Conservation (phyloP, 331 rosid genomes). For the Stylosanthes scabra region DNA sequence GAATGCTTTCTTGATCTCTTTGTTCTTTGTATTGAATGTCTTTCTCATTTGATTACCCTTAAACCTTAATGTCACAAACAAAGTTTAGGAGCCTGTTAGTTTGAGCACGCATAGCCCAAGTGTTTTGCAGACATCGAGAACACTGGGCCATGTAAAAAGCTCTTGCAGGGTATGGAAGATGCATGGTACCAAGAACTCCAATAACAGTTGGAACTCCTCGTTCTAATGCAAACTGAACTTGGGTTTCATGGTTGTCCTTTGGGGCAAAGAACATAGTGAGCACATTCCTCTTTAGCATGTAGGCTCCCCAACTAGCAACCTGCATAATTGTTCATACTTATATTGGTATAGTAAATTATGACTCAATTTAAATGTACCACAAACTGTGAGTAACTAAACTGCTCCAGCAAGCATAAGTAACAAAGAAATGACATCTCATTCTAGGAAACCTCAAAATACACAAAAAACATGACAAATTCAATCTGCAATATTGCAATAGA, state of each 20-base stretch:
- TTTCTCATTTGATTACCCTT: no score
- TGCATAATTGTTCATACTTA: slow-evolving; percentile 43
- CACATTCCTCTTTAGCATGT: slow-evolving; percentile 88
- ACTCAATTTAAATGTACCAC: slow-evolving; percentile 24
- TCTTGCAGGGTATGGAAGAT: slow-evolving; percentile 90
- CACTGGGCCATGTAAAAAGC: slow-evolving; percentile 99
- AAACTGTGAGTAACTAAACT: slow-evolving; percentile 20
- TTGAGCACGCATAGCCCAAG: no score
- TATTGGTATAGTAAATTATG: slow-evolving; percentile 45
- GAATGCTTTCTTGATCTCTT: no score
- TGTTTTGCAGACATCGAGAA: slow-evolving; percentile 95
- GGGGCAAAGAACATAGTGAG: slow-evolving; percentile 94
- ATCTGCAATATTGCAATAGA: slow-evolving; percentile 21
- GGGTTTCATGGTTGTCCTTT: no score
- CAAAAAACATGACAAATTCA: slow-evolving; percentile 2
- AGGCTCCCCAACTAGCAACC: slow-evolving; percentile 99
- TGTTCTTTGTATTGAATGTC: no score
- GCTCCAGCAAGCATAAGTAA: slow-evolving; percentile 29
- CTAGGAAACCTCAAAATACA: slow-evolving; percentile 11
- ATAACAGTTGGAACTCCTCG: slow-evolving; percentile 95
- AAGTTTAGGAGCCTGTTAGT: no score
- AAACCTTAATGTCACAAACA: no score
- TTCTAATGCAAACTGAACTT: slow-evolving; percentile 96
- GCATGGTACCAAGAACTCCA: slow-evolving; percentile 90
- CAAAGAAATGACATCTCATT: slow-evolving; percentile 28